Evolutionary conservation across 306 rosid species (phyloP), one percentile per base, ranked within the genome.

Genomic region (Prinsepia uniflora): DNA sequence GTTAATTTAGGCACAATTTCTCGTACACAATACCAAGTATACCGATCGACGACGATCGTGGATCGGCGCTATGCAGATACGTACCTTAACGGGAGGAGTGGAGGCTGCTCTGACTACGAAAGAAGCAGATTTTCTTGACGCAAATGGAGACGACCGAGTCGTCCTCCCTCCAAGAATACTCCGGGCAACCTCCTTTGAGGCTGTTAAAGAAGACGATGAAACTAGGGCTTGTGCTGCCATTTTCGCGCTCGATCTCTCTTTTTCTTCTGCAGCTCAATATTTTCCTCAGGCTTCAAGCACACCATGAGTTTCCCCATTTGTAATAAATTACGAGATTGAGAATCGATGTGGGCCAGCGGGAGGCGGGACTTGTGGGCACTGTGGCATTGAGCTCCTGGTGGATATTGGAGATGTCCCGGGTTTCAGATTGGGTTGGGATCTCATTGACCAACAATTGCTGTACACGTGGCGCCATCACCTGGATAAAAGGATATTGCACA

Each of bases 181-280:
- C 65, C 85, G 85, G 0, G 91, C 87, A 72, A 83, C 83, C 67
- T 88, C 89, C 0, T 86, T 81, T 8, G 96, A 85, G 47, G 96
- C 83, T 72, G 89, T 86, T 43, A 94, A 83, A 52, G 97, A 94
- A 1, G 97, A 90, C 6, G 94, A 87, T 1, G 98, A 94, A 2
- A 87, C 87, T 36, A 94, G 75, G 12, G 96, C 97, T 72, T 90
- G 96, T 60, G 95, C 75, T 50, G 98, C 96, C 98, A 93, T 93
- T 24, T 43, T 56, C 14, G 12, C 40, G 20, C 40, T 22, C 62
- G 5, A 0, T 3, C 39, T 24, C 39, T 22, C 36, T 14, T 22
- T 6, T 19, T 60, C 24, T 63, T 8, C 11, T 22, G 17, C 18
- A 1, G 42, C 43, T 70, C 55, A 48, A 8, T 5, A 43, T 55